A percentile compares a stretch with the other conserved stretches of the same genome.
phyloP scores from a whole-genome alignment of 148 eudicot species.

The Camellia lanceoleosa region DNA sequence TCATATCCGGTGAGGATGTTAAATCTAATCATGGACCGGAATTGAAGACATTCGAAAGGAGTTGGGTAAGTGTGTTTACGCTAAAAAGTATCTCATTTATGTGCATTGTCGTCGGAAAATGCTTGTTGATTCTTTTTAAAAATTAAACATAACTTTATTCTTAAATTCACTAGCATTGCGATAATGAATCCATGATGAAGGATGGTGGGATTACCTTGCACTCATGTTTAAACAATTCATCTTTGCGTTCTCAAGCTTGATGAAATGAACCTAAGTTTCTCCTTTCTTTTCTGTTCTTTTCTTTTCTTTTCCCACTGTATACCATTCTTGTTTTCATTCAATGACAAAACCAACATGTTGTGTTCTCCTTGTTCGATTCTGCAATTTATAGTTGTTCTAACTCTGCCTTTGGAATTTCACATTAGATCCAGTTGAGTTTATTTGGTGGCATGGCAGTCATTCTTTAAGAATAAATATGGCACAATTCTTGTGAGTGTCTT shows the following conservation, averaged over 20 bases:
- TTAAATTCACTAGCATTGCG: slow-evolving; percentile 58
- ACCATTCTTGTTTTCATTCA: slow-evolving; percentile 1
- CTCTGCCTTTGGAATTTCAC: slow-evolving; percentile 7
- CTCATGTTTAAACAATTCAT: slow-evolving; percentile 63
- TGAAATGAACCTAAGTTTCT: slow-evolving; percentile 45
- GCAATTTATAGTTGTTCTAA: background rate
- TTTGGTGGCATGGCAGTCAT: background rate
- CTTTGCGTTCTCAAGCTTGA: slow-evolving; percentile 61
- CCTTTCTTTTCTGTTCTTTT: no score
- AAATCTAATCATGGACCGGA: slow-evolving; percentile 85
- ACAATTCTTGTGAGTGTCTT: background rate
- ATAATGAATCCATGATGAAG: slow-evolving; percentile 63
- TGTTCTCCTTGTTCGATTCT: background rate
- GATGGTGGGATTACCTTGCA: slow-evolving; percentile 61
- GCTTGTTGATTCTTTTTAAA: slow-evolving; percentile 24
- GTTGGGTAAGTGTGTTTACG: slow-evolving; percentile 66
- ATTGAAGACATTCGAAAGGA: slow-evolving; percentile 89
- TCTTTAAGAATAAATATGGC: slow-evolving; percentile 4
- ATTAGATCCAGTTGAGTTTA: background rate
- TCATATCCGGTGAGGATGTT: slow-evolving; percentile 79
- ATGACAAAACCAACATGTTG: background rate
- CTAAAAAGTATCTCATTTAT: background rate
- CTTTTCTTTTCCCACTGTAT: background rate
- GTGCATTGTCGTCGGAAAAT: slow-evolving; percentile 20
- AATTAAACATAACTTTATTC: slow-evolving; percentile 47